phyloP scores from a whole-genome alignment of 345 rosid species.

The Pugionium dolabratum region DNA sequence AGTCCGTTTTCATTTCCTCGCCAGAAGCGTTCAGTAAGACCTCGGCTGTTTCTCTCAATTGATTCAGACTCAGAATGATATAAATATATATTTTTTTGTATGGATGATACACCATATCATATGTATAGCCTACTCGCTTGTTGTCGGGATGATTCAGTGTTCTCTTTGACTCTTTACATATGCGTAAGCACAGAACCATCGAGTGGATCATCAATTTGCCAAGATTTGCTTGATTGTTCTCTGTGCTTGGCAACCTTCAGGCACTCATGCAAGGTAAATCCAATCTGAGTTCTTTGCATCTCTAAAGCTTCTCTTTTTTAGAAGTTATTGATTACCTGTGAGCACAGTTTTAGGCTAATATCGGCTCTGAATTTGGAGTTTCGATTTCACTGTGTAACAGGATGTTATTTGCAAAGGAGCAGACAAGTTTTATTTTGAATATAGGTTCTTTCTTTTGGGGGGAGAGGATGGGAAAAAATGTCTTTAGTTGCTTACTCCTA shows the following conservation, averaged over 20 bases:
- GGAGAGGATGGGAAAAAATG: too few species aligned
- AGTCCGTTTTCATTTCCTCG: conserved; percentile 75
- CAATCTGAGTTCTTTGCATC: conserved; percentile 5
- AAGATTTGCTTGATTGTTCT: conserved; percentile 15
- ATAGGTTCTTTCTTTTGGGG: too few species aligned
- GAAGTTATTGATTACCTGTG: too few species aligned
- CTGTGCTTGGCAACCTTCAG: conserved; percentile 15
- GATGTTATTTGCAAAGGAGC: conserved; percentile 23
- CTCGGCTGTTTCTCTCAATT: conserved; percentile 65
- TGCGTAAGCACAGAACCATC: conserved; percentile 19
- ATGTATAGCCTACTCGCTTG: conserved; percentile 22
- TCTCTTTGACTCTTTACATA: conserved; percentile 13
- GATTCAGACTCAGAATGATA: conserved; percentile 67
- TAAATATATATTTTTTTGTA: background rate
- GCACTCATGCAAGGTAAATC: conserved; percentile 29
- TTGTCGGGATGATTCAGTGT: conserved; percentile 16
- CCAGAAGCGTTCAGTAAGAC: conserved; percentile 88
- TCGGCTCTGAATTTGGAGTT: conserved; percentile 9
- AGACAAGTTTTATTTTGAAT: background rate
- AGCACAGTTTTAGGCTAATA: background rate
- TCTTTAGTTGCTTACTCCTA: too few species aligned
- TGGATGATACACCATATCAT: conserved; percentile 24
- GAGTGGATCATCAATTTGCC: conserved; percentile 11
- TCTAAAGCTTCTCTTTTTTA: background rate
- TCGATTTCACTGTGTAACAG: conserved; percentile 14